Evolutionary conservation across 352 stramenopile species (phyloP), one percentile per base, ranked within the genome.

Genomic region (Phytophthora ohioensis): DNA sequence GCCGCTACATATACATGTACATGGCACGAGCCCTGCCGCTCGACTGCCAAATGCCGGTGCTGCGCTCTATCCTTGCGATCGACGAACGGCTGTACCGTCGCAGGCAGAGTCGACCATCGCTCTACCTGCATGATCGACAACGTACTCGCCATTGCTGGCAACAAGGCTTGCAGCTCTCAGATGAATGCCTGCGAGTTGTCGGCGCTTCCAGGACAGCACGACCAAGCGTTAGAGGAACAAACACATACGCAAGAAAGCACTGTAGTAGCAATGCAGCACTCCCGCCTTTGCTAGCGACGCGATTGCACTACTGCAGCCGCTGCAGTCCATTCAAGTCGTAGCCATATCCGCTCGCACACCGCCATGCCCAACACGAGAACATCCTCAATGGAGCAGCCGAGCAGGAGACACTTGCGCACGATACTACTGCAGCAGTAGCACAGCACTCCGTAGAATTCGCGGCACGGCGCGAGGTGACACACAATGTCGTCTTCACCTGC

Each of bases 11-110:
- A 15, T 38, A 21, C 21, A 27, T 27, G 21, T 27, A 27, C 21
- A 27, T 27, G 21, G 21, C 21, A 21, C 21, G 21, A 21, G 21
- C 21, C 21, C 21, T 27, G 21, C 21, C 21, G 21, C 21, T 27
- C 1, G 21, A 27, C 21, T 38, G n/a, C 30, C 12, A 27, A 61
- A 54, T 56, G 31, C 31, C 21, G 39, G 10, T 30, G 13, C 34
- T 27, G 56, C 32, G 60, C 39, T 51, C 49, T 57, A 64, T 51
- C 39, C 8, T 59, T 46, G 51, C 38, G 58, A 51, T 47, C 46
- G 47, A 58, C 57, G 36, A 57, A 12, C 39, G 39, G 43, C 32
- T 56, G 15, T 7, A 55, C 32, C 48, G 48, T 55, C 31, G 48
- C 48, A 55, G 10, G 32, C 48, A 42, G 15, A 13, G 17, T 42